Conservation (phyloP, 306 rosid species). For the Pyrus pyrifolia region DNA sequence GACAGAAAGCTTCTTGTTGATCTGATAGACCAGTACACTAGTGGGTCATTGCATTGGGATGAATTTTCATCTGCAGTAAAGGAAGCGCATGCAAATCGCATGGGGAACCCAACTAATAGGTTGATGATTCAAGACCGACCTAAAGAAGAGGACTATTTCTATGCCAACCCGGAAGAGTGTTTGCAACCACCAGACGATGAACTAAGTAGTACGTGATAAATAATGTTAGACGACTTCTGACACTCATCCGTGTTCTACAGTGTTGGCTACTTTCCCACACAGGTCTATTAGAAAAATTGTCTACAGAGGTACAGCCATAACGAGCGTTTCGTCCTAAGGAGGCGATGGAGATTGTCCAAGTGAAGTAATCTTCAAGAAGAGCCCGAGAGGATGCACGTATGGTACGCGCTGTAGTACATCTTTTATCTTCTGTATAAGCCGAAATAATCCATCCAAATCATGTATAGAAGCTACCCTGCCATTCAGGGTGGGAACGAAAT, state of each 20-base stretch:
- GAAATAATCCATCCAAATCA: constrained; percentile 61
- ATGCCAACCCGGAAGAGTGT: constrained; percentile 91
- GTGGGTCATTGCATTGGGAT: constrained; percentile 59
- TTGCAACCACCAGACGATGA: constrained; percentile 37
- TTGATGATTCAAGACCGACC: constrained; percentile 70
- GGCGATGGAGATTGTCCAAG: constrained; percentile 26
- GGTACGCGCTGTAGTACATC: constrained; percentile 35
- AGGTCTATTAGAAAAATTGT: constrained; percentile 27
- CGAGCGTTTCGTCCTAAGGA: constrained; percentile 30
- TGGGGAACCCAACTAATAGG: constrained; percentile 74
- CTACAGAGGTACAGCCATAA: constrained; percentile 31
- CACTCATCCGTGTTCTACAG: constrained; percentile 32
- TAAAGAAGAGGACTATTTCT: constrained; percentile 94
- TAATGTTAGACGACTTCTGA: constrained; percentile 22
- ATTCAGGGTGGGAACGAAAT: constrained; percentile 66
- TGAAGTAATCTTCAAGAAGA: constrained; percentile 31
- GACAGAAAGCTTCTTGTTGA: constrained; percentile 74
- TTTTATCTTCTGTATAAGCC: constrained; percentile 34
- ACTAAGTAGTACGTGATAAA: constrained; percentile 50
- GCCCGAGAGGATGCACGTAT: constrained; percentile 23
- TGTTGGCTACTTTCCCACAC: constrained; percentile 39
- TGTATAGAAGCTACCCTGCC: constrained; percentile 86
- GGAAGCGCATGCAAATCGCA: constrained; percentile 66
- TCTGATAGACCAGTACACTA: constrained; percentile 66
- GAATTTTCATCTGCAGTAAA: constrained; percentile 80